Conservation (phyloP, 345 rosid genomes). For the Eucalyptus virginea region DNA sequence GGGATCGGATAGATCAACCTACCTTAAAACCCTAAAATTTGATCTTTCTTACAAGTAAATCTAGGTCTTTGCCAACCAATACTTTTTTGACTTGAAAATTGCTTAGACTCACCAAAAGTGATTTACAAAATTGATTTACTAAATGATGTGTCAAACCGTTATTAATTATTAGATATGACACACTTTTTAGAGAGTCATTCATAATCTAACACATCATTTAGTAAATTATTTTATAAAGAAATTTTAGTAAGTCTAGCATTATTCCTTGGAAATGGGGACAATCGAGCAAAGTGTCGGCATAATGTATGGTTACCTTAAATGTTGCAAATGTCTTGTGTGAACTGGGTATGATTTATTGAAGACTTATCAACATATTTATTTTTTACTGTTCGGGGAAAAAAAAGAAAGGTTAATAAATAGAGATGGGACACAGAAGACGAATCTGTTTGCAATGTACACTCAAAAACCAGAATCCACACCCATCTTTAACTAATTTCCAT, state of each 20-base stretch:
- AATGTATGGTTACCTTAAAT: background rate
- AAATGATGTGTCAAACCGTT: fast-evolving
- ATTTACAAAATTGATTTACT: background rate
- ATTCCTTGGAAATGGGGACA: background rate
- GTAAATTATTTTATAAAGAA: background rate
- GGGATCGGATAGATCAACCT: background rate
- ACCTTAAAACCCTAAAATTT: background rate
- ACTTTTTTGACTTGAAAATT: background rate
- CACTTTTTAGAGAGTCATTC: background rate
- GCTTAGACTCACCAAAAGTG: background rate
- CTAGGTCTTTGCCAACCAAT: background rate
- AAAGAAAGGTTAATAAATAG: background rate
- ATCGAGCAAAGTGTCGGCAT: background rate
- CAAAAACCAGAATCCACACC: background rate
- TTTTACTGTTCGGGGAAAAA: background rate
- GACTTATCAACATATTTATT: background rate
- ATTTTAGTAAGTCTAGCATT: background rate
- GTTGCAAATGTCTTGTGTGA: background rate
- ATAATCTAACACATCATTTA: background rate
- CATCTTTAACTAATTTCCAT: background rate
- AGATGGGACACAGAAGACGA: background rate
- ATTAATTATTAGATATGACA: background rate
- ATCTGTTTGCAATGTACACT: background rate
- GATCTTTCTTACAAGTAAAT: background rate
- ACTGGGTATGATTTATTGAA: background rate